Percentiles rank a stretch among this genome's conserved stretches.
phyloP scores from a whole-genome alignment of 1,284 basidiomycete species.

The Omphalotus olearius region DNA sequence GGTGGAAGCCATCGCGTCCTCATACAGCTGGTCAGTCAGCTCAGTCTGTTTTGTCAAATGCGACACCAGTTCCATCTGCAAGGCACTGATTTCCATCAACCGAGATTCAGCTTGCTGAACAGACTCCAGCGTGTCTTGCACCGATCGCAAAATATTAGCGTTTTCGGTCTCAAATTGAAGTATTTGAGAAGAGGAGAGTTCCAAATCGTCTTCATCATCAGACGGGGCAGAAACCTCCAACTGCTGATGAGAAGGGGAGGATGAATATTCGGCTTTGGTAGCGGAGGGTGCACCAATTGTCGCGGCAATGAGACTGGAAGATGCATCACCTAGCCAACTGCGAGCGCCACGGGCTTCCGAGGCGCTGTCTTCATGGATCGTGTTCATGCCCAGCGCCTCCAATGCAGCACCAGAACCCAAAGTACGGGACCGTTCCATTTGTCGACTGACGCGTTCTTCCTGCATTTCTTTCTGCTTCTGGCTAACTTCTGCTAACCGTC shows the following conservation, averaged over 20 bases:
- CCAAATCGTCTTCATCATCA: slow-evolving; percentile 66
- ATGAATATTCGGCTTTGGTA: slow-evolving; percentile 23
- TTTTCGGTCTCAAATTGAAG: slow-evolving; percentile 90
- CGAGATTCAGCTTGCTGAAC: slow-evolving; percentile 87
- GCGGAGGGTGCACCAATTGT: slow-evolving; percentile 51
- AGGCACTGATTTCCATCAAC: slow-evolving; percentile 83
- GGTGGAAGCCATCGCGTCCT: slow-evolving; percentile 83
- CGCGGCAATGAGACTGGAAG: slow-evolving; percentile 57
- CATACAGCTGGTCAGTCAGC: slow-evolving; percentile 82
- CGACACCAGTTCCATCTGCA: slow-evolving; percentile 85
- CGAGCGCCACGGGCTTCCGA: slow-evolving; percentile 21
- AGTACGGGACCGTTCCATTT: slow-evolving; percentile 73
- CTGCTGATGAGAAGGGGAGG: slow-evolving; percentile 22
- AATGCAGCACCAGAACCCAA: slow-evolving; percentile 70
- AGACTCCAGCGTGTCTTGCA: slow-evolving; percentile 80
- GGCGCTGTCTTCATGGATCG: slow-evolving; percentile 20
- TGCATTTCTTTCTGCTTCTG: slow-evolving; percentile 83
- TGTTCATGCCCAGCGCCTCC: slow-evolving; percentile 45
- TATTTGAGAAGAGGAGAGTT: slow-evolving; percentile 80
- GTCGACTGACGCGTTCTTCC: slow-evolving; percentile 80
- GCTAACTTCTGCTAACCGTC: slow-evolving; percentile 73
- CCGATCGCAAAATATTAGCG: slow-evolving; percentile 74
- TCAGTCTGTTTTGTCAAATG: slow-evolving; percentile 89
- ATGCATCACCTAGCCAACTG: slow-evolving; percentile 65
- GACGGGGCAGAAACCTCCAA: slow-evolving; percentile 25